Evolutionary conservation across 1,139 yeast species (phyloP), one percentile per base, ranked within the genome.

Genomic region (Lodderomyces margitis): DNA sequence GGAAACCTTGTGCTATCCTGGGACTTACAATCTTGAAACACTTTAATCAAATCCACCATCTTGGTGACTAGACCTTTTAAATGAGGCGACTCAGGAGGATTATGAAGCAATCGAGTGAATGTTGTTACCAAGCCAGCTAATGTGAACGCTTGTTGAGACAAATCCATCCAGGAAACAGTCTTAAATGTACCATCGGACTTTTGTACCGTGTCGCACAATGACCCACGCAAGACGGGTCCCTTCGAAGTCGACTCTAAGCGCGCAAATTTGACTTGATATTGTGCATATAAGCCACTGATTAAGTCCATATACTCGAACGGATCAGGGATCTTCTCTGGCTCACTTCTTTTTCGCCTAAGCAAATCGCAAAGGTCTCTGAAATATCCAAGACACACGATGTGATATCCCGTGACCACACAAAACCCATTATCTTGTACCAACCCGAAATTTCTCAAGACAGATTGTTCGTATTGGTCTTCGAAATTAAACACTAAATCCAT

Each of bases 391-490:
- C 76, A 59, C 25, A 70, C 71, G 44, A 72, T 72, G 41, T 76
- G 73, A 49, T 75, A 82, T 0, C 87, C 87, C 27, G 72, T 64
- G 41, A 81, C 53, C 10, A 78, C 57, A 55, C 78, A 80, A 48
- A 78, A 81, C 3, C 78, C 81, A 47, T 74, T 61, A 7, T 62
- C 58, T 12, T 62, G 55, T 2, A 66, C 44, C 3, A 71, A 41
- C 1, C 67, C 66, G 47, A 62, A 50, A 14, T 58, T 65, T 33
- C 55, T 54, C 42, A 72, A 55, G 2, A 61, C 60, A 34, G 47
- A 52, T 37, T 41, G 50, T 45, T 76, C 79, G 36, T 64, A 61
- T n/a, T 60, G 62, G 46, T 71, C 75, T 42, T 74, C 74, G 6
- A 68, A 55, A 23, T 57, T 68, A 37, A 78, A 63, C 39, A 79